A percentile compares a stretch with the other conserved stretches of the same genome.
These are phyloP conservation scores for Beauveria pseudobassiana DNA, from an alignment of 2,329 filamentous ascomycete genomes.

Conservation along the genomic window DNA sequence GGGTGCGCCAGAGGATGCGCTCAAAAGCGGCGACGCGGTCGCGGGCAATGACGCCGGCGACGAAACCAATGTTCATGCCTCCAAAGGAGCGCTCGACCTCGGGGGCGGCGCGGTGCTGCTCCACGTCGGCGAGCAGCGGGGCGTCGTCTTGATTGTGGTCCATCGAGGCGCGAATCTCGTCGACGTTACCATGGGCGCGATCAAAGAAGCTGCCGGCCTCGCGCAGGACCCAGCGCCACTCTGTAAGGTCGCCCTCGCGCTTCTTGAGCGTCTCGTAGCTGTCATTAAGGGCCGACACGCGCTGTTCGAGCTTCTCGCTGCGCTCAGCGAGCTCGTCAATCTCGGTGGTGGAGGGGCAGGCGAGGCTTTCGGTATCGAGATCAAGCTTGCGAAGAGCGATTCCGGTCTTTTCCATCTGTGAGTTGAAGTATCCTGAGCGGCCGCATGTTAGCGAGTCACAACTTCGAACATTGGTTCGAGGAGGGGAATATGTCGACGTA, in stretches of 20 bases:
- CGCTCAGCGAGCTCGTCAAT: conserved; percentile 94
- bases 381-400: conserved; percentile 85
- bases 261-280: conserved; percentile 99
- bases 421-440: conserved; percentile 74
- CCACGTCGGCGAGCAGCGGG: conserved; percentile 84
- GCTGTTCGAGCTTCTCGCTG: conserved; percentile 85
- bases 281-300: conserved; percentile 86
- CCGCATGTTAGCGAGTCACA: conserved; percentile 18
- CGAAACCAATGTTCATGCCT: conserved; percentile 98
- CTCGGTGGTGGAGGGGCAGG: conserved; percentile 82
- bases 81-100: conserved; percentile 83
- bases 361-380: conserved; percentile 80
- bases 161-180: conserved; percentile 87
- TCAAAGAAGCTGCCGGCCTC: conserved; percentile 98
- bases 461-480: neutral
- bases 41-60: conserved; percentile 88
- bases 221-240: conserved; percentile 96
- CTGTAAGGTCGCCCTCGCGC: conserved; percentile 89
- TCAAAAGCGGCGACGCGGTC: conserved; percentile 94
- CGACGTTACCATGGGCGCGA: conserved; percentile 88
- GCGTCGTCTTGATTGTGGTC: conserved; percentile 68
- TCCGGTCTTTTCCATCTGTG: conserved; percentile 88
- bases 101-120: conserved; percentile 63
- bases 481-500: conserved; percentile 41
- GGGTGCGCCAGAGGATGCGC: conserved; percentile 92